Evolutionary conservation across 164 flowering plant species (phyloP).

Genomic region (Echeveria elegans): DNA sequence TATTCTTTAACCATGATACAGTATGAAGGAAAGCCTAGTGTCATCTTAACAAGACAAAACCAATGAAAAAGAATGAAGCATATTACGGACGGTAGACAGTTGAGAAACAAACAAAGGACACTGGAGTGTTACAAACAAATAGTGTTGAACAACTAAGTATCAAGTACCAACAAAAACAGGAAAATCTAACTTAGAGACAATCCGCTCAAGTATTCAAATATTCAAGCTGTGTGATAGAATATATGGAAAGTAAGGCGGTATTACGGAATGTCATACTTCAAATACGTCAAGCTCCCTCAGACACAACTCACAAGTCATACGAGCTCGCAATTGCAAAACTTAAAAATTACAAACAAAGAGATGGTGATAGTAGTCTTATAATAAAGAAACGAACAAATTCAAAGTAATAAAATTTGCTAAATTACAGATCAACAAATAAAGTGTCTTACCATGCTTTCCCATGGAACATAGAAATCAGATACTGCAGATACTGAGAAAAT

Average conservation of each 20-base stretch:
- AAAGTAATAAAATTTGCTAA: neutral
- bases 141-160: neutral
- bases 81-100: neutral
- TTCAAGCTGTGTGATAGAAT: too few species aligned
- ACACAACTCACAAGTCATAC: too few species aligned
- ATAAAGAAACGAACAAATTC: neutral
- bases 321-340: neutral
- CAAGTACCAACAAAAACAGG: too few species aligned
- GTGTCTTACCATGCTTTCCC: constrained; percentile 77
- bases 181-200: too few species aligned
- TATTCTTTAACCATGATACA: neutral
- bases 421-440: neutral
- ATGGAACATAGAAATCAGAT: constrained; percentile 95
- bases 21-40: neutral
- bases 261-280: too few species aligned
- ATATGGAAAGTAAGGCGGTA: too few species aligned
- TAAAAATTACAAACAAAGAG: neutral
- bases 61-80: neutral
- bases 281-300: too few species aligned
- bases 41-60: neutral
- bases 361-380: neutral
- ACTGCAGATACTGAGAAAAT: constrained; percentile 98
- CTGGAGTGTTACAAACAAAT: neutral
- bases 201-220: too few species aligned
- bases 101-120: neutral